These are phyloP conservation scores for Stemphylium beticola DNA, from an alignment of 2,329 filamentous ascomycete genomes.

Conservation along the genomic window DNA sequence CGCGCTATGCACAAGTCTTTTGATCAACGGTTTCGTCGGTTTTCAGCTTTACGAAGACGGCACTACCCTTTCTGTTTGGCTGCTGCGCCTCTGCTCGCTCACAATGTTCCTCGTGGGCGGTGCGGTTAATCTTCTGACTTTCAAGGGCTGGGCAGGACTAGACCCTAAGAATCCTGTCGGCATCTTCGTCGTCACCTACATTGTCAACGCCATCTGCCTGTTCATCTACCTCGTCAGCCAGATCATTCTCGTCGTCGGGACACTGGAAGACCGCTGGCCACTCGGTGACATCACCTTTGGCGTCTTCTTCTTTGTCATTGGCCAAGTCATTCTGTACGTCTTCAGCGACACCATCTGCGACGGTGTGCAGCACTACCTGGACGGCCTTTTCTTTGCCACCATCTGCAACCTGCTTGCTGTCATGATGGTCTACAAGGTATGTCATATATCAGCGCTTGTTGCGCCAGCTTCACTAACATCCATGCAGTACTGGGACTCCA, in stretches of 20 bases:
- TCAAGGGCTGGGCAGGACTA: constrained; percentile 88
- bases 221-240: constrained; percentile 88
- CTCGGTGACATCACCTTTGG: constrained; percentile 90
- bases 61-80: constrained; percentile 91
- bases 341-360: constrained; percentile 87
- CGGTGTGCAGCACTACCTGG: constrained; percentile 86
- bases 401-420: constrained; percentile 91
- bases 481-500: constrained; percentile 93
- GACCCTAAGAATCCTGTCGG: constrained; percentile 85
- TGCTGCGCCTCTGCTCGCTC: constrained; percentile 78
- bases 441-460: constrained; percentile 17
- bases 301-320: constrained; percentile 86
- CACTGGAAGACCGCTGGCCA: constrained; percentile 93
- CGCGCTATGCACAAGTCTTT: constrained; percentile 82
- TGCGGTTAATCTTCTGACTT: constrained; percentile 86
- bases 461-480: constrained; percentile 21
- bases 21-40: constrained; percentile 97
- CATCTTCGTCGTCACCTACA: constrained; percentile 88
- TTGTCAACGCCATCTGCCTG: constrained; percentile 86
- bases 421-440: constrained; percentile 99
- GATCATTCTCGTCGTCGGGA: constrained; percentile 84
- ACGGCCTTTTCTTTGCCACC: constrained; percentile 92
- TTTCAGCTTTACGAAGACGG: constrained; percentile 99
- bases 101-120: constrained; percentile 87
- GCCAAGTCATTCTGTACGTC: constrained; percentile 91